These are phyloP conservation scores for Prunus fruticosa DNA, from an alignment of 306 rosid species.

Conservation along the genomic window DNA sequence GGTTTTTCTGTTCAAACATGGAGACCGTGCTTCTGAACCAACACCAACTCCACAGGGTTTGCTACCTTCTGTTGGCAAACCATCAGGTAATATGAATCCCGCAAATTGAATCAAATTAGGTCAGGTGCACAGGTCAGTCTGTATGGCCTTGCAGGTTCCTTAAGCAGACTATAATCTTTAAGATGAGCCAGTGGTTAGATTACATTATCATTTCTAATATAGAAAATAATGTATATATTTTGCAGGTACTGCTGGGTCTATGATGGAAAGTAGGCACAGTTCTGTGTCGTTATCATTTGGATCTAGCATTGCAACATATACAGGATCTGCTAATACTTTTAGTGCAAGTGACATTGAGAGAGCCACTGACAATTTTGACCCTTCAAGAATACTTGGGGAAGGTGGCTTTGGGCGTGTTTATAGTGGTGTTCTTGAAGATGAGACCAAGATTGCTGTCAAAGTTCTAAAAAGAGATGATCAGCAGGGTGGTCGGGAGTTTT, in stretches of 20 bases:
- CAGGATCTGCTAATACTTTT: slow-evolving; percentile 89
- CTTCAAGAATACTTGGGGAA: slow-evolving; percentile 79
- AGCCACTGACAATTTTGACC: slow-evolving; percentile 68
- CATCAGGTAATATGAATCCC: slow-evolving; percentile 52
- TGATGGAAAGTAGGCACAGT: slow-evolving; percentile 53
- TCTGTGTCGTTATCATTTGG: slow-evolving; percentile 72
- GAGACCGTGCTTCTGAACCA: slow-evolving; percentile 37
- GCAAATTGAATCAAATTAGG: not conserved
- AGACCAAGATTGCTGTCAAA: slow-evolving; percentile 80
- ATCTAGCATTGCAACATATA: slow-evolving; percentile 76
- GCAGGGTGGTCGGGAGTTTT: slow-evolving; percentile 94
- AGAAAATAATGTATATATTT: slow-evolving; percentile 14
- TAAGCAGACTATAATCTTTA: not conserved
- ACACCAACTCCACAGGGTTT: slow-evolving; percentile 38
- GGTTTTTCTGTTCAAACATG: slow-evolving; percentile 49
- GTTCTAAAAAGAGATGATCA: slow-evolving; percentile 92
- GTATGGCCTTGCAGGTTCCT: not conserved
- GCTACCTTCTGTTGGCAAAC: slow-evolving; percentile 49
- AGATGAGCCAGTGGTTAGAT: not conserved
- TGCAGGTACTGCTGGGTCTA: slow-evolving; percentile 64
- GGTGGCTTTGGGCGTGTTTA: slow-evolving; percentile 97
- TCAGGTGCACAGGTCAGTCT: not conserved
- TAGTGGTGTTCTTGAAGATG: slow-evolving; percentile 75
- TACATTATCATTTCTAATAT: not conserved
- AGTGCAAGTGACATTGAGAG: slow-evolving; percentile 66